phyloP scores from a whole-genome alignment of 1,284 basidiomycete species.

The Apiotrichum laibachii region DNA sequence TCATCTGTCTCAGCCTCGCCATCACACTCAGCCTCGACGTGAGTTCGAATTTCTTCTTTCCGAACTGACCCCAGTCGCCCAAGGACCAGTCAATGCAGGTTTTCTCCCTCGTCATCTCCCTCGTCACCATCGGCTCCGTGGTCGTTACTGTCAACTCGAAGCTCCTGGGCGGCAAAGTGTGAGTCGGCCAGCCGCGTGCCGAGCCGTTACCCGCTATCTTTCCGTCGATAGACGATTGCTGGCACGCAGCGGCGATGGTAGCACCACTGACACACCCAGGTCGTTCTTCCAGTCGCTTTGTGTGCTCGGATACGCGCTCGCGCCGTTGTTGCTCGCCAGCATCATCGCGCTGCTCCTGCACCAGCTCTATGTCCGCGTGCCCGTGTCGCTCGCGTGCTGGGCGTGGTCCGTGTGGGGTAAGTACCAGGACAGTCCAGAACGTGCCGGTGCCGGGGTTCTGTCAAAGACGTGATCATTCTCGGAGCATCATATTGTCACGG shows the following conservation, averaged over 20 bases:
- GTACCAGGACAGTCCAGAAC: constrained; percentile 19
- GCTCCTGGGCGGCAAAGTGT: constrained; percentile 93
- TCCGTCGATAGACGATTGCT: background rate
- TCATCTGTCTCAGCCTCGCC: constrained; percentile 77
- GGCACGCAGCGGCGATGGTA: background rate
- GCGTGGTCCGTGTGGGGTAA: constrained; percentile 94
- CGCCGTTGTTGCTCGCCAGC: constrained; percentile 83
- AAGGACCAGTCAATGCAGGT: constrained; percentile 75
- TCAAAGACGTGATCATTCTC: background rate
- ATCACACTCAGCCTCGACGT: constrained; percentile 87
- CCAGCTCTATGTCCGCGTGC: constrained; percentile 77
- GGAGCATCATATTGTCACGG: background rate
- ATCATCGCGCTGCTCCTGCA: constrained; percentile 81
- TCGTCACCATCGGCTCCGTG: constrained; percentile 82
- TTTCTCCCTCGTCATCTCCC: constrained; percentile 87
- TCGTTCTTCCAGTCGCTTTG: constrained; percentile 95
- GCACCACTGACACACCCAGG: constrained; percentile 51
- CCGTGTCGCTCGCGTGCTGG: constrained; percentile 78
- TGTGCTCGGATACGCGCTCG: constrained; percentile 84
- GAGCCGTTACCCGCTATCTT: background rate
- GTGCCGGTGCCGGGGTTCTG: too few relatives aligned
- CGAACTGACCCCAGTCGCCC: constrained; percentile 63
- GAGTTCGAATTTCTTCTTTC: constrained; percentile 32
- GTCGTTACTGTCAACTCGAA: constrained; percentile 91
- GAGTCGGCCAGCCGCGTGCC: constrained; percentile 39